Evolutionary conservation across 1,284 basidiomycete species (phyloP), one percentile per base, ranked within the genome.

Genomic region (Microbotryum saponariae): DNA sequence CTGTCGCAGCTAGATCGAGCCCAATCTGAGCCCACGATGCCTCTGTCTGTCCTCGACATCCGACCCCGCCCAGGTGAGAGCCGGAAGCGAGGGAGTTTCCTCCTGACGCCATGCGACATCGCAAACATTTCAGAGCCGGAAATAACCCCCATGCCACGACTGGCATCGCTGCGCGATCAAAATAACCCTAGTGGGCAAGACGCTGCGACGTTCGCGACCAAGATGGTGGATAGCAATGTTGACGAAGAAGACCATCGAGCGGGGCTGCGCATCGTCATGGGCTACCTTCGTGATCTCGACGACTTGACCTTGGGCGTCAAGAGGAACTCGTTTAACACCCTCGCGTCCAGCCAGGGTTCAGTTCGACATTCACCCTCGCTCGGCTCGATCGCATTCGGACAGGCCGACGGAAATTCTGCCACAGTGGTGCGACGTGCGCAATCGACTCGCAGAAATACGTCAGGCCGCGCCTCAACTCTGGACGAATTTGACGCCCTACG

Each of bases 221-320:
- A 3, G 25, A 29, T 48, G 18, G 9, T n/a, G 10, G 14, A 25
- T 27, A 29, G 9, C 45, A 23, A 27, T n/a, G 45, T 18, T 23
- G 21, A 18, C 25, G 56, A 62, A 16, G 50, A 64, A 52, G 46
- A 56, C 31, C 27, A 27, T 45, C 33, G 37, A 69, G 81, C 84
- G 51, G 89, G 88, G 27, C 78, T 97, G 55, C 83, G 89, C 62
- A 88, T 88, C 14, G 84, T 98, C 47, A 92, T 97, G 86, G 87
- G 88, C 20, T 97, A 97, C 76, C 81, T 98, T 23, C 86, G 86
- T 71, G 94, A 98, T 73, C 86, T 98, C 82, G 87, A 93, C 72
- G 93, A 97, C 73, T 80, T 98, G 42, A 65, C 20, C 2, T 56
- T 10, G 45, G 56, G 7, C 54, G 61, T 2, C 63, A 33, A 47